Conservation (phyloP, 768 basidiomycete genomes). For the Leccinum truebloodii region DNA sequence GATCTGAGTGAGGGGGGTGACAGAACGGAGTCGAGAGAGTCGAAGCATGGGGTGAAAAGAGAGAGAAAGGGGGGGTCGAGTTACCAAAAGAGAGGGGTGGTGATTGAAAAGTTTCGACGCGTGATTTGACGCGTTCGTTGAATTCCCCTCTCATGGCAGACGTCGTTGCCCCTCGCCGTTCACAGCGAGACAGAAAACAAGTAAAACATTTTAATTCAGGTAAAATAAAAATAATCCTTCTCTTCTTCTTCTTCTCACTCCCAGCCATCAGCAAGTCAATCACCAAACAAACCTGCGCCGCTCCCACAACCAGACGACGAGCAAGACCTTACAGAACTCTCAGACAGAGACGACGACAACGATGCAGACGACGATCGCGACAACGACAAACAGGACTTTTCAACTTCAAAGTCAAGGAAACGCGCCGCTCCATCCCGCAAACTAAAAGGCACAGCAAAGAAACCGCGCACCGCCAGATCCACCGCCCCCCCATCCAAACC, state of each 20-base stretch:
- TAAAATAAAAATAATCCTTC: no score
- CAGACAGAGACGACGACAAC: constrained; percentile 21
- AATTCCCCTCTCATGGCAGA: constrained; percentile 24
- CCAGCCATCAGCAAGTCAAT: constrained; percentile 24
- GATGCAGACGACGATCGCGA: constrained; percentile 41
- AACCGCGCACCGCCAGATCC: constrained; percentile 48
- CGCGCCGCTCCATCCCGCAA: constrained; percentile 41
- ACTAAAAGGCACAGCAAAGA: constrained; percentile 44
- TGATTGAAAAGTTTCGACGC: constrained; percentile 13
- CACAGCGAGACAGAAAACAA: constrained; percentile 70
- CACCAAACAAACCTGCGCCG: constrained; percentile 51
- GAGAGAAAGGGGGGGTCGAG: not conserved
- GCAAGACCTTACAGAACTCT: constrained; percentile 19
- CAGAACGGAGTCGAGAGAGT: not conserved
- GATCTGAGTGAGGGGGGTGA: constrained; percentile 1
- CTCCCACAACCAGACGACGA: constrained; percentile 44
- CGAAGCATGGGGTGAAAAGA: constrained; percentile 7
- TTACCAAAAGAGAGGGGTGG: constrained; percentile 1
- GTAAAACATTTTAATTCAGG: constrained; percentile 53
- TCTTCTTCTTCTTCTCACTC: constrained; percentile 1
- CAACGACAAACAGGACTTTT: constrained; percentile 33
- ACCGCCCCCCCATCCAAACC: constrained; percentile 36
- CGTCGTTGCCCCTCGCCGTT: constrained; percentile 47
- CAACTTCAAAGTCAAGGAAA: constrained; percentile 43
- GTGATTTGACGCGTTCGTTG: constrained; percentile 28